These are phyloP conservation scores for Thelonectria blattea DNA, from an alignment of 2,329 filamentous ascomycete genomes.

Conservation along the genomic window DNA sequence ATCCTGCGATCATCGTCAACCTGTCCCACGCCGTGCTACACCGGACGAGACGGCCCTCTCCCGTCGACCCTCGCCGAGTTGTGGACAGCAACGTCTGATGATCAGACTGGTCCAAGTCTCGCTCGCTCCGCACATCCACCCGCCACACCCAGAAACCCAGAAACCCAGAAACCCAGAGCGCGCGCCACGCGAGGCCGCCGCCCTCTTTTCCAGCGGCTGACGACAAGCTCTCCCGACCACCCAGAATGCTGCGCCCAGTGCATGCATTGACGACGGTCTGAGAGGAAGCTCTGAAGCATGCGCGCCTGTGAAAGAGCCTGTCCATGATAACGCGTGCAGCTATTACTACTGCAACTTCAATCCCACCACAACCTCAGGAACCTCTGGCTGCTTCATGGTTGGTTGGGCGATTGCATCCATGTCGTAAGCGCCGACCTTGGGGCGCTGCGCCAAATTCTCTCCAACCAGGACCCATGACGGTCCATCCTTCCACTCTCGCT, in stretches of 20 bases:
- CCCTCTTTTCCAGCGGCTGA: constrained; percentile 1
- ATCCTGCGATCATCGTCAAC: constrained; percentile 12
- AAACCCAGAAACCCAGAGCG: too few species aligned
- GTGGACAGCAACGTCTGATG: constrained; percentile 18
- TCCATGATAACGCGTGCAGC: constrained; percentile 4
- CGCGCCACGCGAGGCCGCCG: constrained; percentile 22
- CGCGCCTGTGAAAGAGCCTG: constrained; percentile 15
- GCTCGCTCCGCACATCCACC: constrained; percentile 15
- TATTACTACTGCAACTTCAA: constrained; percentile 13
- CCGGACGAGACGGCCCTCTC: constrained; percentile 8
- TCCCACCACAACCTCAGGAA: constrained; percentile 4
- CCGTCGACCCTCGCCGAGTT: constrained; percentile 16
- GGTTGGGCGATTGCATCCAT: constrained; percentile 15
- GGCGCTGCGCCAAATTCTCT: constrained; percentile 22
- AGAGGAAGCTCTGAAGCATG: constrained; percentile 2
- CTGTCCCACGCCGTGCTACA: constrained; percentile 14
- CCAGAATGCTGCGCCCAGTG: constrained; percentile 6
- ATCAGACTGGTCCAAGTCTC: constrained; percentile 19
- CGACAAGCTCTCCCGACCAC: constrained; percentile 7
- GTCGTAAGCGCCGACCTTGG: constrained; percentile 27
- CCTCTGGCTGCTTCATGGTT: constrained; percentile 4
- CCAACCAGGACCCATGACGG: constrained; percentile 9
- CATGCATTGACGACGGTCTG: constrained; percentile 12
- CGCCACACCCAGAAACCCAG: background rate
- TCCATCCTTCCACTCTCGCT: constrained; percentile 9